Conservation (phyloP, 768 basidiomycete species). For the Boletus fagicola region DNA sequence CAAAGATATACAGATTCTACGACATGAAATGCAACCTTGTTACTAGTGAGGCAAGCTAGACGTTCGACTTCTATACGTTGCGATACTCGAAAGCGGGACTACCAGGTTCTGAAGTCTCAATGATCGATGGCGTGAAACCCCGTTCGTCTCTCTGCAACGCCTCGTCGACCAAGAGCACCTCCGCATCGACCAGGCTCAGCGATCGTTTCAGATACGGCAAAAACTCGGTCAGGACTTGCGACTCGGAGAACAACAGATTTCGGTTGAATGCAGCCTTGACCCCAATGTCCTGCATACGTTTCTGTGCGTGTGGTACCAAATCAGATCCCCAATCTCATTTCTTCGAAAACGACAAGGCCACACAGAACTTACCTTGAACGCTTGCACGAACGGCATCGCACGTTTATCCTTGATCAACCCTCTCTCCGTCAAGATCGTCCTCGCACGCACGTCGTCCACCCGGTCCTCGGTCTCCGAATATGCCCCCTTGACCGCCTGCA, state of each 20-base stretch:
- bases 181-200: slow-evolving; percentile 66
- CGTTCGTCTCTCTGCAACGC: slow-evolving; percentile 51
- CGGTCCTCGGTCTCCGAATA: slow-evolving; percentile 55
- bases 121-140: slow-evolving; percentile 65
- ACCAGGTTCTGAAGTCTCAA: slow-evolving; percentile 87
- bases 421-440: slow-evolving; percentile 59
- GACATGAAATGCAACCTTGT: neutral
- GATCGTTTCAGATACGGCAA: slow-evolving; percentile 80
- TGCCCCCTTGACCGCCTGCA: slow-evolving; percentile 68
- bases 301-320: slow-evolving; percentile 40
- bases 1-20: neutral
- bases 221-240: slow-evolving; percentile 64
- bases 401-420: slow-evolving; percentile 95
- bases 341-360: neutral
- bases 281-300: slow-evolving; percentile 77
- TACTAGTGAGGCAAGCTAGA: neutral
- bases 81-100: slow-evolving; percentile 84
- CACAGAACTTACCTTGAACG: slow-evolving; percentile 81
- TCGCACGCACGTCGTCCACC: slow-evolving; percentile 82
- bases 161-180: slow-evolving; percentile 68
- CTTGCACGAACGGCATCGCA: slow-evolving; percentile 91
- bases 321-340: neutral
- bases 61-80: slow-evolving; percentile 50
- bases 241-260: slow-evolving; percentile 79
- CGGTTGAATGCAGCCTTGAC: slow-evolving; percentile 79